A percentile compares a stretch with the other conserved stretches of the same genome.
Conservation (phyloP, 805 yeast genomes). For the Ogataea siamensis region DNA sequence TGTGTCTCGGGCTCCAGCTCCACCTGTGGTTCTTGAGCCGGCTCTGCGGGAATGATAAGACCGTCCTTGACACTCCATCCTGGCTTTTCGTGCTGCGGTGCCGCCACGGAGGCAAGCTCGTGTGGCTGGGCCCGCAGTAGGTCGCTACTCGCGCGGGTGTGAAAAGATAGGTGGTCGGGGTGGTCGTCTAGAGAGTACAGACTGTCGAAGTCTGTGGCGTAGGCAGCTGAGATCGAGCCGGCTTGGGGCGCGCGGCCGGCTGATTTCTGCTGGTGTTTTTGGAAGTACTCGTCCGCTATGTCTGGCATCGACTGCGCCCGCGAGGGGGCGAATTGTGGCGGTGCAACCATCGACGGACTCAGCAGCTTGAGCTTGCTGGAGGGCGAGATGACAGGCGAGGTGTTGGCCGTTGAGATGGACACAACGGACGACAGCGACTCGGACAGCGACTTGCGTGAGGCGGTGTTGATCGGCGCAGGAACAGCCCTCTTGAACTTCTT, state of each 20-base stretch:
- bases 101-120: constrained; percentile 3
- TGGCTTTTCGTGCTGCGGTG: constrained; percentile 7
- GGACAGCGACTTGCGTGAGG: constrained; percentile 5
- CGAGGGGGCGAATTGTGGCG: constrained; percentile 11
- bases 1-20: not conserved
- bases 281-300: constrained; percentile 29
- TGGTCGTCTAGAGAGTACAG: constrained; percentile 16
- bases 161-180: constrained; percentile 7
- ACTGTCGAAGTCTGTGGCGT: constrained; percentile 16
- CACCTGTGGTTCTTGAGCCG: not conserved
- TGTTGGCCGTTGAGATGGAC: constrained; percentile 5
- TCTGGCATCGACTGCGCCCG: constrained; percentile 20
- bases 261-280: constrained; percentile 16
- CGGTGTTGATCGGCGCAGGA: constrained; percentile 13
- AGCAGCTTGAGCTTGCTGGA: constrained; percentile 9
- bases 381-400: constrained; percentile 13
- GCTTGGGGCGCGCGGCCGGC: constrained; percentile 1
- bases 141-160: constrained; percentile 3
- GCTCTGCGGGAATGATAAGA: constrained; percentile 9
- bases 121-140: not conserved
- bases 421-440: constrained; percentile 12
- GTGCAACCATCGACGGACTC: constrained; percentile 4
- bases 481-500: constrained; percentile 16
- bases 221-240: constrained; percentile 4
- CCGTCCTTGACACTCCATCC: constrained; percentile 23